Base-by-base conservation (phyloP, 2,329 filamentous ascomycete genomes). In the Epichloe sylvatica region DNA sequence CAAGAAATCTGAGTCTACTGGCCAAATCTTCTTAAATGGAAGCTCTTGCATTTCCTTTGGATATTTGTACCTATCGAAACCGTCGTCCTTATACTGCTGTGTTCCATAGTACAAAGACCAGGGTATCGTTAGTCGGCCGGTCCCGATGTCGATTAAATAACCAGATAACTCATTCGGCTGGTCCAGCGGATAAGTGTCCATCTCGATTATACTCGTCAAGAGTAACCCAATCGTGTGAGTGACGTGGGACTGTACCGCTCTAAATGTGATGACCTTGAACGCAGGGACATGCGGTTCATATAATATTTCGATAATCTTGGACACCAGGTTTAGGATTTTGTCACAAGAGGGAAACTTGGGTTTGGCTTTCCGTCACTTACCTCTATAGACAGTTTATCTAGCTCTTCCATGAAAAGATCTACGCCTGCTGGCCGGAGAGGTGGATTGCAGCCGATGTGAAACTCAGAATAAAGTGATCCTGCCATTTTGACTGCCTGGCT, bases 241-340 rank as follows among this genome's bases (percentile, higher is more conserved):
- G 5, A 64, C 51, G 7, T 49, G 34, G 9, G 45, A 11, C 13
- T 59, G 54, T 17, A 50, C 4, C 1, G 46, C 40, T 1, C 15
- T 15, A 4, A 11, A 1, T 0, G 59, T 43, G 15, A 66, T 62
- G 5, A 63, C 43, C 47, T 67, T 67, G 51, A 68, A 66, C 60
- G 62, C 67, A 1, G 64, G 58, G 0, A 60, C 50, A 0, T 65
- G 60, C 1, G 65, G 64, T 25, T 68, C 65, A 34, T 67, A 68
- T 4, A 68, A 55, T 5, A 68, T 55, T 44, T 68, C 66, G 0
- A 59, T 0, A 0, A 64, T 35, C 6, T 58, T 51, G 25, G 30
- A 30, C 8, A 9, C 30, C 3, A 11, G 50, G 34, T 47, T 53
- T 39, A 46, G n/a, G 13, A n/a, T 35, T 25, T 34, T 44, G 4